Evolutionary conservation across 768 basidiomycete genomes (phyloP).

Genomic region (Lactarius quietus): DNA sequence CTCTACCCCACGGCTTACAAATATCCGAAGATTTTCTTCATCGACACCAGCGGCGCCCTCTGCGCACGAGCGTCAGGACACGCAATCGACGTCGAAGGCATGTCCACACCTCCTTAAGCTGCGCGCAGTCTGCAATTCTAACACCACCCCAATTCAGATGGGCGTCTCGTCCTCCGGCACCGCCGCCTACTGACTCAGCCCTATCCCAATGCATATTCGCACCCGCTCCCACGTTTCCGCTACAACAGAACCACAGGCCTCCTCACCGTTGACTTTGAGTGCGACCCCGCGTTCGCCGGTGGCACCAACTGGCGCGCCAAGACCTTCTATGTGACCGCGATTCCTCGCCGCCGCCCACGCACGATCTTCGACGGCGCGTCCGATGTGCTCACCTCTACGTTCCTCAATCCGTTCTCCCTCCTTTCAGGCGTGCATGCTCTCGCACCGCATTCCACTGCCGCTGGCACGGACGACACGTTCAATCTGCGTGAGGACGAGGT

Average conservation of each 20-base stretch:
- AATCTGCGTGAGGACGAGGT: slow-evolving; percentile 77
- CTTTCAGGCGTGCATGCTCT: slow-evolving; percentile 31
- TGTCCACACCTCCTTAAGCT: slow-evolving; percentile 13
- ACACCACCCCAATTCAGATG: slow-evolving; percentile 41
- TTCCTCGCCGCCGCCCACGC: slow-evolving; percentile 66
- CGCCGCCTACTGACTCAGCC: slow-evolving; percentile 71
- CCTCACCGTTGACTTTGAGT: slow-evolving; percentile 56
- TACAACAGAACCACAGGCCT: slow-evolving; percentile 53
- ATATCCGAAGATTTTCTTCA: slow-evolving; percentile 66
- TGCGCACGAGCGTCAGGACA: slow-evolving; percentile 79
- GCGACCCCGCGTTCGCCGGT: slow-evolving; percentile 54
- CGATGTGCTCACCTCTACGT: slow-evolving; percentile 56
- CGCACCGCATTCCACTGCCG: slow-evolving; percentile 25
- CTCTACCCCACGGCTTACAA: neutral
- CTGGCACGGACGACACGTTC: slow-evolving; percentile 28
- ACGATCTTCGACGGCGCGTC: slow-evolving; percentile 71
- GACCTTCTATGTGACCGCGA: slow-evolving; percentile 58
- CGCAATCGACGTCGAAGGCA: slow-evolving; percentile 78
- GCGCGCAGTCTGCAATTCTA: neutral
- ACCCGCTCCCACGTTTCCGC: slow-evolving; percentile 68
- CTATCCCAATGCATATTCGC: slow-evolving; percentile 74
- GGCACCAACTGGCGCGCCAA: slow-evolving; percentile 55
- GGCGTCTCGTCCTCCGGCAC: slow-evolving; percentile 67
- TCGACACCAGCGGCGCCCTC: slow-evolving; percentile 70
- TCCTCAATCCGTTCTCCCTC: slow-evolving; percentile 56